Base-by-base conservation (phyloP, 345 rosid genomes). In the Moringa oleifera region DNA sequence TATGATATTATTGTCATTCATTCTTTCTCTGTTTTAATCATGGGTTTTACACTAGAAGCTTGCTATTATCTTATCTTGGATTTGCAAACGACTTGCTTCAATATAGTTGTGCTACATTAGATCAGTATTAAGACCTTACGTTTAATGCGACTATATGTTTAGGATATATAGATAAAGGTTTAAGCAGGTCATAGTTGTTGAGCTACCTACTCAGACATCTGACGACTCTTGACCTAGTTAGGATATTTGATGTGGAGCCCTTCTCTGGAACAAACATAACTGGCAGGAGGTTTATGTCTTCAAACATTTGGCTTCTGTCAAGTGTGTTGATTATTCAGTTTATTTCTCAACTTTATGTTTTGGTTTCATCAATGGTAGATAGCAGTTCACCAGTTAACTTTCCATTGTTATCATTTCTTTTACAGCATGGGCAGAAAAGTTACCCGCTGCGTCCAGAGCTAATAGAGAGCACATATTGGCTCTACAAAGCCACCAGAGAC, bases 381-480 rank as follows among this genome's bases (percentile, higher is more conserved):
- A 58, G 19, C n/a, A 56, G 20, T 61, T 37, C 19, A 24, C 53
- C 5, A 23, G 57, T 57, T 52, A 50, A 61, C 74, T 37, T 75
- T 59, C 17, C 50, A 52, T 50, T 21, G 25, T 58, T 55, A 46
- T 20, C 28, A n/a, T 60, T 55, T 71, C 37, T n/a, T 69, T 68
- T 72, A 62, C 79, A 94, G 99, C 85, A 75, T 68, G 99, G 99
- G 47, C 99, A 94, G 65, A 90, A 84, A 71, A 85, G 99, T 76
- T 94, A 94, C 61, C 99, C 99, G 16, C 70, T 94, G 65, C 96
- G 99, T 67, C 99, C 99, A 12, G 99, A 94, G 79, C 67, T 94
- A 64, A 88, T 88, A 21, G 99, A 94, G 70, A 94, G 99, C 83
- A 94, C 99, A 20, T 94, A 94, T 68, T 90, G 96, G 99, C 89